phyloP scores from a whole-genome alignment of 768 basidiomycete species.

The Ramaria rubella region DNA sequence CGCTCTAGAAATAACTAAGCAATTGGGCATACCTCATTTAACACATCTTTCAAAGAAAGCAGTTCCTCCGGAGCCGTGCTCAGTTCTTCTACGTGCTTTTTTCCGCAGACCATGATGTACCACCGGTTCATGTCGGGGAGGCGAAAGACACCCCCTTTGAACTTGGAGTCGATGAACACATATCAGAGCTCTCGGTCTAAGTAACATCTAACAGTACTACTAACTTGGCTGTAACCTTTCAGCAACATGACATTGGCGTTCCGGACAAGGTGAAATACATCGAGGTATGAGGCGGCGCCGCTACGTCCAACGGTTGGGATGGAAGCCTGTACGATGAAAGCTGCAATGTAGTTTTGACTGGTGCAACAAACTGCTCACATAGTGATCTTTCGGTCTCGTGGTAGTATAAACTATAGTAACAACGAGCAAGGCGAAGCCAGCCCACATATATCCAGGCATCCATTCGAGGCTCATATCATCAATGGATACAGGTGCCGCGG shows the following conservation, averaged over 20 bases:
- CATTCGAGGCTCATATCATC: no score
- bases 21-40: background rate
- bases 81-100: conserved; percentile 3
- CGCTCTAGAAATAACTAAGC: background rate
- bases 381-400: no score
- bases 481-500: no score
- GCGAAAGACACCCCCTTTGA: background rate
- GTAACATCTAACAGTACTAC: background rate
- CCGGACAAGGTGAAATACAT: background rate
- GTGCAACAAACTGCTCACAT: no score
- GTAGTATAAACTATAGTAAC: no score
- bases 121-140: background rate
- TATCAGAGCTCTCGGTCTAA: background rate
- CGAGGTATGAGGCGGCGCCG: background rate
- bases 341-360: no score
- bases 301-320: background rate
- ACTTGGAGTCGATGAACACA: background rate
- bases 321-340: background rate
- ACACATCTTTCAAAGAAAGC: conserved; percentile 8
- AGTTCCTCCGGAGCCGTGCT: conserved; percentile 5
- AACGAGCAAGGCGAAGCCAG: no score
- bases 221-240: background rate
- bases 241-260: background rate
- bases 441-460: no score
- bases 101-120: background rate